These are phyloP conservation scores for Microcyclospora pomicola DNA, from an alignment of 2,329 filamentous ascomycete genomes.

Conservation along the genomic window DNA sequence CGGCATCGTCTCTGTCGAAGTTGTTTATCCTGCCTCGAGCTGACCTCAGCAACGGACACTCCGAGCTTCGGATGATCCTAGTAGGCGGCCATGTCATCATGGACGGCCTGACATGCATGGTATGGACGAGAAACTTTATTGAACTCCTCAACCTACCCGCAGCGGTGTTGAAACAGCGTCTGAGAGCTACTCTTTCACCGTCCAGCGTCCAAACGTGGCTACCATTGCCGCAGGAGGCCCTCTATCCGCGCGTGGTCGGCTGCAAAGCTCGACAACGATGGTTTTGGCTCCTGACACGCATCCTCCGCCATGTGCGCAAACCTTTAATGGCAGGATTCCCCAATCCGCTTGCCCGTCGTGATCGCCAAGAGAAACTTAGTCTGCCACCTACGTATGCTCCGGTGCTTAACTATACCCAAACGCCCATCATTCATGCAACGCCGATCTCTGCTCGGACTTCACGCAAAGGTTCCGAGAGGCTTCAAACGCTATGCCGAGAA, in stretches of 20 bases:
- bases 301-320: slow-evolving; percentile 30
- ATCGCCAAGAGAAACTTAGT: slow-evolving; percentile 5
- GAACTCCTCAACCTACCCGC: slow-evolving; percentile 22
- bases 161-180: slow-evolving; percentile 10
- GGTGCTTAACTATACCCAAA: slow-evolving; percentile 26
- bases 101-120: slow-evolving; percentile 30
- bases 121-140: slow-evolving; percentile 30
- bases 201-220: slow-evolving; percentile 18
- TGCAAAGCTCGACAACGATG: slow-evolving; percentile 28
- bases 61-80: slow-evolving; percentile 23
- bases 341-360: slow-evolving; percentile 26
- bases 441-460: slow-evolving; percentile 22
- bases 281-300: slow-evolving; percentile 34
- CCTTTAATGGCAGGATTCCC: slow-evolving; percentile 27
- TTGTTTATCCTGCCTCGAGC: slow-evolving; percentile 26
- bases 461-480: slow-evolving; percentile 18
- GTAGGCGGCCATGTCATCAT: slow-evolving; percentile 32
- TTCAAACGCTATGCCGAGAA: slow-evolving; percentile 27
- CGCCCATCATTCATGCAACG: slow-evolving; percentile 26
- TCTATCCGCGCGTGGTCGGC: slow-evolving; percentile 29
- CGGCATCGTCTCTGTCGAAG: slow-evolving; percentile 24
- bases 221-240: slow-evolving; percentile 33
- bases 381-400: slow-evolving; percentile 21
- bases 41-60: slow-evolving; percentile 13
- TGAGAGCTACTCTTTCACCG: slow-evolving; percentile 10